Conservation (phyloP, 2,329 filamentous ascomycete species). For the Diaporthe sp. region DNA sequence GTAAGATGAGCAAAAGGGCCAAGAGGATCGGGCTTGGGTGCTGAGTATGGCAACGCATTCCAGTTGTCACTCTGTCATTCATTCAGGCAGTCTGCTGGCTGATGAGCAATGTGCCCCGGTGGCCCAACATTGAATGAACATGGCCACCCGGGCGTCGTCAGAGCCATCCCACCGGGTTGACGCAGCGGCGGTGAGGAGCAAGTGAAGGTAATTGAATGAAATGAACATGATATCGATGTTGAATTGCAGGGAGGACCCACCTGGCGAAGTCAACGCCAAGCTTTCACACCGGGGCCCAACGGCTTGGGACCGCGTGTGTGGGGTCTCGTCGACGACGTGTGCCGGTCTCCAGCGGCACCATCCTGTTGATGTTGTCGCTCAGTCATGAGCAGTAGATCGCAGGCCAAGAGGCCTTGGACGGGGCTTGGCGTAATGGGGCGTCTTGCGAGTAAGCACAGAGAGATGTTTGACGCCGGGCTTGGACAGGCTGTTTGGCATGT, state of each 20-base stretch:
- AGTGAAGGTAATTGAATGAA: conserved; percentile 4
- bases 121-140: neutral
- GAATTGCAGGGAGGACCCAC: conserved; percentile 23
- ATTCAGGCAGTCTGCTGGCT: neutral
- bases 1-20: conserved; percentile 19
- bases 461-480: neutral
- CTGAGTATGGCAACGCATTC: conserved; percentile 3
- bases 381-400: conserved; percentile 28
- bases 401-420: conserved; percentile 6
- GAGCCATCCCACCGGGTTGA: neutral
- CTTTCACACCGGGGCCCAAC: conserved; percentile 5
- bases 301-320: conserved; percentile 12
- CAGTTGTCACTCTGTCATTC: neutral
- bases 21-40: conserved; percentile 11
- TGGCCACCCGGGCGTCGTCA: neutral
- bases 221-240: conserved; percentile 23
- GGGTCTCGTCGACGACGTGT: neutral
- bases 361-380: neutral
- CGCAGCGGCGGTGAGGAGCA: conserved; percentile 16
- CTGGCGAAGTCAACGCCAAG: conserved; percentile 20
- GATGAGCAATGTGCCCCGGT: neutral
- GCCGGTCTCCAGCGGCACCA: neutral
- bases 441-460: neutral
- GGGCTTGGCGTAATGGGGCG: neutral
- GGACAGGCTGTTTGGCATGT: neutral